Conservation (phyloP, 106 monocot species). For the Dendrobium catenatum region DNA sequence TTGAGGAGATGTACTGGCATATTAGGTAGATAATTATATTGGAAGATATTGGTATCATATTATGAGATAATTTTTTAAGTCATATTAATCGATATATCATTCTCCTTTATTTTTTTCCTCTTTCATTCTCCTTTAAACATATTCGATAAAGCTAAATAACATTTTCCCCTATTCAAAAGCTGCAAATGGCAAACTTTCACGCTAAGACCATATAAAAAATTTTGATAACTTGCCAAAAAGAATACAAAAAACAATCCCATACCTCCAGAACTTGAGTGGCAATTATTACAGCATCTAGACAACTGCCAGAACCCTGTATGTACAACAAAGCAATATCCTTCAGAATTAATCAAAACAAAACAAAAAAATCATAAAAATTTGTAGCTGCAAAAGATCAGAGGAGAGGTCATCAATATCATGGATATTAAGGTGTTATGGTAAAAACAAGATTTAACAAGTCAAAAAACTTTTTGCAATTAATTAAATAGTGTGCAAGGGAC, state of each 20-base stretch:
- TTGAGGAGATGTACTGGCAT: background rate
- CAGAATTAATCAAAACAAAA: background rate
- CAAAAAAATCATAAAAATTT: background rate
- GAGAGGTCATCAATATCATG: background rate
- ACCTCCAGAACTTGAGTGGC: constrained; percentile 93
- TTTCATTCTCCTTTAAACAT: background rate
- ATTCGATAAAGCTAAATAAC: background rate
- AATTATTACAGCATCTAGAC: constrained; percentile 77
- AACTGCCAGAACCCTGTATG: constrained; percentile 44
- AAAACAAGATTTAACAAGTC: background rate
- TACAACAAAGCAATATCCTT: background rate
- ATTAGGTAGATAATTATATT: background rate
- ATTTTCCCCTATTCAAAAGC: background rate
- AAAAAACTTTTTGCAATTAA: background rate
- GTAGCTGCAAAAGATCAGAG: background rate
- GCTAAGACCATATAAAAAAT: background rate
- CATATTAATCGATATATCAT: background rate
- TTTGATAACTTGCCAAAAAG: background rate
- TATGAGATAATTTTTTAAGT: background rate
- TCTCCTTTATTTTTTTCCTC: background rate
- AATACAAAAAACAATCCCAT: background rate
- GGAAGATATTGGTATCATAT: background rate
- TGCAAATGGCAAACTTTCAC: background rate
- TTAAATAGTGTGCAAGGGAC: background rate
- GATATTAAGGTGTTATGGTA: background rate